phyloP scores from a whole-genome alignment of 1,139 yeast genomes.

The Scheffersomyces titani region DNA sequence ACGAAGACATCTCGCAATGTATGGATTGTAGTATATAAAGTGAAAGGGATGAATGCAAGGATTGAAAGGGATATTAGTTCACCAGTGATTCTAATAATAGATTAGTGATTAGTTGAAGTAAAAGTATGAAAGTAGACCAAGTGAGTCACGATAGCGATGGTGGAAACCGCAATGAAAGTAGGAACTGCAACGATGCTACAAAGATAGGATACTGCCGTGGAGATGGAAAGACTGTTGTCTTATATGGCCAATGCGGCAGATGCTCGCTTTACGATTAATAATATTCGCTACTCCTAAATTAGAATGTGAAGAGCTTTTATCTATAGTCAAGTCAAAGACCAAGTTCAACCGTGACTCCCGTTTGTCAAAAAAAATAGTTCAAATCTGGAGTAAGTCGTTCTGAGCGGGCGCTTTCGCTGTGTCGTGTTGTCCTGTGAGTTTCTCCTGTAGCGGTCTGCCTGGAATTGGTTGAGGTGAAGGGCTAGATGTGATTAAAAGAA shows the following conservation, averaged over 20 bases:
- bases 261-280: background rate
- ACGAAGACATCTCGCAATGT: background rate
- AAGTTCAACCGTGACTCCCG: background rate
- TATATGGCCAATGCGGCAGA: background rate
- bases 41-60: background rate
- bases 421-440: background rate
- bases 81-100: background rate
- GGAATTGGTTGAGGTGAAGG: background rate
- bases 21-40: background rate
- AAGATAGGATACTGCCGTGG: background rate
- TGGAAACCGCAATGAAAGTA: too few relatives aligned
- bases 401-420: background rate
- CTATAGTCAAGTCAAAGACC: background rate
- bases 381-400: background rate
- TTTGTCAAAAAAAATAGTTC: background rate
- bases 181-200: too few relatives aligned
- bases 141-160: too few relatives aligned
- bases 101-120: background rate
- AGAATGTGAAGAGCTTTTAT: background rate
- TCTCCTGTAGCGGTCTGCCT: background rate
- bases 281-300: background rate
- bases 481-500: background rate
- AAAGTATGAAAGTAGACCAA: background rate
- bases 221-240: background rate
- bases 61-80: background rate